Evolutionary conservation across 1,139 yeast genomes (phyloP).

Genomic region (Pichia sp.): DNA sequence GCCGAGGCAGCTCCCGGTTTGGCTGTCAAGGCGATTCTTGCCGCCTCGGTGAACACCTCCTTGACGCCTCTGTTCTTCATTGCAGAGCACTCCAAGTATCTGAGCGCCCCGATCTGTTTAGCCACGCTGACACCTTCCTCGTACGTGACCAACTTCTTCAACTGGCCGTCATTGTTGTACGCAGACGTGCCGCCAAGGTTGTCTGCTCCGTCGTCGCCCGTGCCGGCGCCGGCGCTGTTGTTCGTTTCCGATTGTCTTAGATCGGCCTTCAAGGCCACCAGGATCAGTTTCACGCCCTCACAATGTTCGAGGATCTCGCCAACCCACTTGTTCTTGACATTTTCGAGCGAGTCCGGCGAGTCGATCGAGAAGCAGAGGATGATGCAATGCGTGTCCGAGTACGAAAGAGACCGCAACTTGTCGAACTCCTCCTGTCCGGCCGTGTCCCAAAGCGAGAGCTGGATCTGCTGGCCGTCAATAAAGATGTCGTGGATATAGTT

Average conservation of each 20-base stretch:
- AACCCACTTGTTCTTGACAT: slow-evolving; percentile 94
- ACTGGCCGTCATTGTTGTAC: slow-evolving; percentile 32
- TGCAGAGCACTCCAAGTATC: slow-evolving; percentile 91
- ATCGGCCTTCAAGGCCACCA: slow-evolving; percentile 94
- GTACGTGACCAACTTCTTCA: slow-evolving; percentile 59
- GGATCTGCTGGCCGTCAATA: slow-evolving; percentile 91
- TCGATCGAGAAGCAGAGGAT: slow-evolving; percentile 96
- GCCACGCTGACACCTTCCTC: slow-evolving; percentile 88
- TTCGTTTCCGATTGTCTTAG: slow-evolving; percentile 53
- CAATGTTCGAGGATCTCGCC: slow-evolving; percentile 96
- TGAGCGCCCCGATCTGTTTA: slow-evolving; percentile 75
- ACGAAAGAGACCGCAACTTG: slow-evolving; percentile 80
- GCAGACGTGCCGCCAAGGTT: slow-evolving; percentile 21
- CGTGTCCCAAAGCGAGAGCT: slow-evolving; percentile 94
- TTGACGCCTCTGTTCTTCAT: slow-evolving; percentile 92
- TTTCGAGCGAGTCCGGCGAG: slow-evolving; percentile 88
- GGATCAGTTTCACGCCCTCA: slow-evolving; percentile 89
- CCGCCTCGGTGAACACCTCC: slow-evolving; percentile 96
- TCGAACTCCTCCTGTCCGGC: slow-evolving; percentile 99
- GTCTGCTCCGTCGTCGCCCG: slow-evolving; percentile 11
- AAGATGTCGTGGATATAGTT: slow-evolving; percentile 96
- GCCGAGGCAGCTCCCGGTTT: slow-evolving; percentile 49
- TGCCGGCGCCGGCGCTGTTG: slow-evolving; percentile 16
- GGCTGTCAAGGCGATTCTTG: slow-evolving; percentile 90
- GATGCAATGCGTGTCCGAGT: slow-evolving; percentile 93